Conservation (phyloP, 129 eudicot genomes). For the Ambrosia trifida region DNA sequence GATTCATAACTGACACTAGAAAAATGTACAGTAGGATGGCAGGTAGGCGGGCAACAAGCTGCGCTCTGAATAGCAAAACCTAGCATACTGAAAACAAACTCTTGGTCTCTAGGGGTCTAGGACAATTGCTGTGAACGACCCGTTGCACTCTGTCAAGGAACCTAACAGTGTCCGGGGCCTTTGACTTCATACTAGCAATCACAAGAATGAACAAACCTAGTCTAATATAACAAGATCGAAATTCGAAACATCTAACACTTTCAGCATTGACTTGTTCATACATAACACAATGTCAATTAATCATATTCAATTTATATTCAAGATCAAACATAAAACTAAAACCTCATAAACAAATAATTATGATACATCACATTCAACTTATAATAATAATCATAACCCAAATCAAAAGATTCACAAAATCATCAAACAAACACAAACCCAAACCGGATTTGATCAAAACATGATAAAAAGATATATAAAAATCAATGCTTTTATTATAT, state of each 20-base stretch:
- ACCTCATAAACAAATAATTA: not conserved
- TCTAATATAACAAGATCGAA: slow-evolving; percentile 9
- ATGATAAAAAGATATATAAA: not conserved
- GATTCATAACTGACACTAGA: too few species aligned
- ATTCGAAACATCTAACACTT: not conserved
- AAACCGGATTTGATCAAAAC: not conserved
- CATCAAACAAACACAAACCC: slow-evolving; percentile 15
- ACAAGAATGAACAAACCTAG: slow-evolving; percentile 26
- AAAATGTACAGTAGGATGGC: too few species aligned
- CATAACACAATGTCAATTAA: not conserved
- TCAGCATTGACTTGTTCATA: not conserved
- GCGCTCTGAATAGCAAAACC: too few species aligned
- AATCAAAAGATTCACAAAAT: not conserved
- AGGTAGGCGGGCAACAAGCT: too few species aligned
- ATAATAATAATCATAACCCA: slow-evolving; percentile 7
- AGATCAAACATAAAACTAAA: not conserved
- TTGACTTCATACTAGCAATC: too few species aligned
- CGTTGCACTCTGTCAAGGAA: not conserved
- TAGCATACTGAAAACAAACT: too few species aligned
- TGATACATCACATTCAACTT: slow-evolving; percentile 14
- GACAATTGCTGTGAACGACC: too few species aligned
- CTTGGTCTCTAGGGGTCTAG: too few species aligned
- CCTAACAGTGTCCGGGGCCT: too few species aligned
- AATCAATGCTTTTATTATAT: not conserved
- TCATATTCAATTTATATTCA: not conserved